These are phyloP conservation scores for Leccinum boreale DNA, from an alignment of 768 basidiomycete genomes.

Conservation along the genomic window DNA sequence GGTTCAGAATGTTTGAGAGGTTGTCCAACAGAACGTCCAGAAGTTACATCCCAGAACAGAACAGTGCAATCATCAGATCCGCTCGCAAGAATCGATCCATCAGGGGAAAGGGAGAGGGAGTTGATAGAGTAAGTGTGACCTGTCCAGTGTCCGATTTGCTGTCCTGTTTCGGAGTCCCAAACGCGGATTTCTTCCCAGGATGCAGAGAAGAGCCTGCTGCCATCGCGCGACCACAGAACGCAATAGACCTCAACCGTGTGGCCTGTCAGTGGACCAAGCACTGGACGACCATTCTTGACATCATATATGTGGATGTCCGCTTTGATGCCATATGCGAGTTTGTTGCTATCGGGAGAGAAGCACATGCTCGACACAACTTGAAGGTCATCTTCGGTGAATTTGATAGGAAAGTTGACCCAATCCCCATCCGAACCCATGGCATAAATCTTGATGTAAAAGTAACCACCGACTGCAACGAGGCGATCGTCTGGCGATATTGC, in stretches of 20 bases:
- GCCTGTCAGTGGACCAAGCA: neutral
- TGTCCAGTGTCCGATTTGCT: neutral
- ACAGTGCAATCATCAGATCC: neutral
- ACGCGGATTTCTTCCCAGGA: neutral
- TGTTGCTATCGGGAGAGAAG: neutral
- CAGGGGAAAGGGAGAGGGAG: neutral
- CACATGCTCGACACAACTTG: neutral
- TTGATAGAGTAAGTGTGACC: neutral
- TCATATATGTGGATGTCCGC: neutral
- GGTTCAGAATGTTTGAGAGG: neutral
- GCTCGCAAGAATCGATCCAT: neutral
- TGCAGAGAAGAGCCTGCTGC: neutral
- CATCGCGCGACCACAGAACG: no score
- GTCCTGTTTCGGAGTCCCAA: neutral
- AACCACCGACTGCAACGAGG: neutral
- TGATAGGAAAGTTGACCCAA: neutral
- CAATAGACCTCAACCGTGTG: no score
- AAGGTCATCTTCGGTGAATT: no score
- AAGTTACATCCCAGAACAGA: neutral
- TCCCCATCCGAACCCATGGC: neutral
- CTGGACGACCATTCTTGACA: neutral
- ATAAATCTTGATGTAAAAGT: neutral
- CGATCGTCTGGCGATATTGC: neutral
- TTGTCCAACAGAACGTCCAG: neutral
- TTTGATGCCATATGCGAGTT: neutral